Percentiles rank a stretch among this genome's conserved stretches.
These are phyloP conservation scores for Barnettozyma botsteinii DNA, from an alignment of 805 yeast species.

Conservation along the genomic window DNA sequence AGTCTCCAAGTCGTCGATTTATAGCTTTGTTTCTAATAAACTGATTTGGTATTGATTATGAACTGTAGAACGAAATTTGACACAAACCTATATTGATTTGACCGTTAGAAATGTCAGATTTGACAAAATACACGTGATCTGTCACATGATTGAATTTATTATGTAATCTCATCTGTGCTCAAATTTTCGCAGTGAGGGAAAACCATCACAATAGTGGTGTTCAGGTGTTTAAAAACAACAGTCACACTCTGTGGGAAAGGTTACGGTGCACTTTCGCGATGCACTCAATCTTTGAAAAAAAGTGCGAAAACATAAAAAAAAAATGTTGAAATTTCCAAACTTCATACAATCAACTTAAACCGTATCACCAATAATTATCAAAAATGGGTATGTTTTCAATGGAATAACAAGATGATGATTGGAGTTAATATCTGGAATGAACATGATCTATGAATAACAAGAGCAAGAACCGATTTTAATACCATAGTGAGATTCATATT, in stretches of 20 bases:
- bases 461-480: not conserved
- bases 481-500: too few species aligned
- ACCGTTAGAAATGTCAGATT: too few species aligned
- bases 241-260: constrained; percentile 5
- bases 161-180: not conserved
- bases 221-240: constrained; percentile 16
- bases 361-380: constrained; percentile 23
- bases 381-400: constrained; percentile 26
- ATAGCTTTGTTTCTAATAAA: too few species aligned
- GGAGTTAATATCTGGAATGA: not conserved
- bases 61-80: too few species aligned
- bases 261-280: constrained; percentile 14
- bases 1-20: too few species aligned
- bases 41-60: too few species aligned
- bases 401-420: not conserved
- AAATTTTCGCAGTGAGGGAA: not conserved
- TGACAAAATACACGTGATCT: too few species aligned
- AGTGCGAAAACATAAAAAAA: constrained; percentile 7
- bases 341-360: constrained; percentile 4
- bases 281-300: constrained; percentile 2
- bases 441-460: not conserved
- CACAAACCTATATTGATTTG: too few species aligned
- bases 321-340: constrained; percentile 9
- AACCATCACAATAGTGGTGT: constrained; percentile 11
- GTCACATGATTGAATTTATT: too few species aligned